Evolutionary conservation across 352 stramenopile species (phyloP).

Genomic region (Globisporangium abappressorium): DNA sequence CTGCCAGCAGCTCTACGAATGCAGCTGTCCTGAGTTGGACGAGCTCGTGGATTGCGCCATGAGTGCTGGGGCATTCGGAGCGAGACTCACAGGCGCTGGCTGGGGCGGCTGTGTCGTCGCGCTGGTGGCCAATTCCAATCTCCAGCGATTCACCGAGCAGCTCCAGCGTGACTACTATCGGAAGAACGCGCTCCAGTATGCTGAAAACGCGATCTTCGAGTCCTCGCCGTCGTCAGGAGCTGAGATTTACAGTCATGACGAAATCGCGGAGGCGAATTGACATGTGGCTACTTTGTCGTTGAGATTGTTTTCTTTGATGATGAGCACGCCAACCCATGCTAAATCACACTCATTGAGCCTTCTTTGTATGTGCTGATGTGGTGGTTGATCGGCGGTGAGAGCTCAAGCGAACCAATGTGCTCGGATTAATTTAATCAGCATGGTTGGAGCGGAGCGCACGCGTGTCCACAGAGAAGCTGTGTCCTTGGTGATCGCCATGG

Average conservation of each 20-base stretch:
- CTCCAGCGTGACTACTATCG: conserved; percentile 38
- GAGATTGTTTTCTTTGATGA: neutral
- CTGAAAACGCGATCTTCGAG: conserved; percentile 1
- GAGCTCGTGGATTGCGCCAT: conserved; percentile 46
- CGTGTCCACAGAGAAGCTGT: too few species aligned
- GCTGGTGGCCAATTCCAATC: conserved; percentile 37
- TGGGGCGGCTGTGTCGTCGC: conserved; percentile 82
- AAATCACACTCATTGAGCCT: too few species aligned
- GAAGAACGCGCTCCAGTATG: neutral
- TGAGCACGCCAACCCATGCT: too few species aligned
- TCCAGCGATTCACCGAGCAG: conserved; percentile 35
- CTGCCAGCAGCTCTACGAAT: conserved; percentile 71
- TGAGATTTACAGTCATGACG: neutral
- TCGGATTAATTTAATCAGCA: too few species aligned
- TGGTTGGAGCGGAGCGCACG: too few species aligned
- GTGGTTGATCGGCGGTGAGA: too few species aligned
- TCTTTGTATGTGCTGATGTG: too few species aligned
- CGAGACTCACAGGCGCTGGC: conserved; percentile 74
- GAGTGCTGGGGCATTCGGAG: conserved; percentile 51
- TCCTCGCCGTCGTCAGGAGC: neutral
- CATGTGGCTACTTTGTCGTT: neutral
- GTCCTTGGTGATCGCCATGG: too few species aligned
- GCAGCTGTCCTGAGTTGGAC: conserved; percentile 72
- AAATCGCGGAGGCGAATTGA: neutral
- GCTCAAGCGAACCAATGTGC: too few species aligned